These are phyloP conservation scores for Lodderomyces margitis DNA, from an alignment of 1,139 yeast genomes.

Conservation along the genomic window DNA sequence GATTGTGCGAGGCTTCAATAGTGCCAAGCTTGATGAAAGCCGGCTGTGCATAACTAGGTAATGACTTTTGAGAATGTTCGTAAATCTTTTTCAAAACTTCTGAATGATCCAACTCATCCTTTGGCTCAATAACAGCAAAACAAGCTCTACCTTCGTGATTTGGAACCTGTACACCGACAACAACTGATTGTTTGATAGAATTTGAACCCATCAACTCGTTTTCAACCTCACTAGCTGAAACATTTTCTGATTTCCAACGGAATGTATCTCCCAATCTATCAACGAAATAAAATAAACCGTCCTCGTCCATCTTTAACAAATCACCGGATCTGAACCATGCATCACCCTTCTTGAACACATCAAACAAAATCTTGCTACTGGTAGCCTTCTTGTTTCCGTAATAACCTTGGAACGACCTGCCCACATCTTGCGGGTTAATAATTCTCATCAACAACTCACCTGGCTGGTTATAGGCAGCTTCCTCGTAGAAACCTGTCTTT, in stretches of 20 bases:
- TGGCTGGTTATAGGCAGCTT: conserved; percentile 54
- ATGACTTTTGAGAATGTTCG: conserved; percentile 38
- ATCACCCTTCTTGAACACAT: conserved; percentile 84
- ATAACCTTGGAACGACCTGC: conserved; percentile 86
- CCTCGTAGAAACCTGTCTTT: conserved; percentile 54
- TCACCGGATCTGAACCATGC: conserved; percentile 94
- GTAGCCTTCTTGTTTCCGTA: conserved; percentile 80
- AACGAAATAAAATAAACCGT: conserved; percentile 77
- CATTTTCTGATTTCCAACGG: conserved; percentile 97
- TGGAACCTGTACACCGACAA: conserved; percentile 86
- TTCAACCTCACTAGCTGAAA: conserved; percentile 91
- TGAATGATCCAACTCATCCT: conserved; percentile 26
- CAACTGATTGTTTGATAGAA: conserved; percentile 66
- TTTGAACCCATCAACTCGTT: conserved; percentile 60
- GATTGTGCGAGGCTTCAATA: conserved; percentile 75
- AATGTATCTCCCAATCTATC: conserved; percentile 95
- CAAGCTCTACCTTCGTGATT: conserved; percentile 96
- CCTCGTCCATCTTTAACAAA: conserved; percentile 64
- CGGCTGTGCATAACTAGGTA: conserved; percentile 91
- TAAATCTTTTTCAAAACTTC: conserved; percentile 34
- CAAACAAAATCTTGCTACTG: conserved; percentile 63
- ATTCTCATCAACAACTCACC: conserved; percentile 87
- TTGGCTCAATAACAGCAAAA: conserved; percentile 69
- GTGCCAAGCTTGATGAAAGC: conserved; percentile 66
- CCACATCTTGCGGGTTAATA: conserved; percentile 58